Evolutionary conservation across 2,329 filamentous ascomycete species (phyloP).

Genomic region (Diaporthe caulivora): DNA sequence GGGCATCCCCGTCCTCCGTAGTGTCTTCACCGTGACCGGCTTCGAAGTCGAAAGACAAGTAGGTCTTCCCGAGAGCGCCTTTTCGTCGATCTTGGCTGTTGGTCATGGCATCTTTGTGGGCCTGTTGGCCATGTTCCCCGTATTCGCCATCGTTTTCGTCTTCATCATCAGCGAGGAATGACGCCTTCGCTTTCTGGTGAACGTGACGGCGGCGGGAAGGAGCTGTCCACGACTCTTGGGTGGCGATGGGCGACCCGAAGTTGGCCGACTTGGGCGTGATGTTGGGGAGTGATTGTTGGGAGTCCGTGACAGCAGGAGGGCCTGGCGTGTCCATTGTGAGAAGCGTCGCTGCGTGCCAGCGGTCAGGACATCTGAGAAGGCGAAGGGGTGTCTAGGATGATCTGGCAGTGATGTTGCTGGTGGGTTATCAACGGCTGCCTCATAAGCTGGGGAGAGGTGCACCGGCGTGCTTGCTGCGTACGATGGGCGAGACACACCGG

Average conservation of each 20-base stretch:
- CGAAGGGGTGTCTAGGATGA: not conserved
- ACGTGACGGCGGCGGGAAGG: not conserved
- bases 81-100: not conserved
- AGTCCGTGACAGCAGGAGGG: not conserved
- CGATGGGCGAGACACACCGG: not conserved
- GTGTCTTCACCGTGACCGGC: not conserved
- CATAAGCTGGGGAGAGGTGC: not conserved
- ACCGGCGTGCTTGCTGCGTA: not conserved
- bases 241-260: not conserved
- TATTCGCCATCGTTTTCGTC: not conserved
- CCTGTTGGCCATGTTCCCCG: not conserved
- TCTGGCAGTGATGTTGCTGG: not conserved
- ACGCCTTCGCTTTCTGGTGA: slow-evolving; percentile 27
- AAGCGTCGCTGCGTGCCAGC: too few species aligned
- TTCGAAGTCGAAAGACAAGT: not conserved
- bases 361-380: not conserved
- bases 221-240: slow-evolving; percentile 2
- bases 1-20: not conserved
- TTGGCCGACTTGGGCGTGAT: slow-evolving; percentile 15
- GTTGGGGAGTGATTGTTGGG: not conserved
- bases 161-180: slow-evolving; percentile 5
- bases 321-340: slow-evolving; percentile 8
- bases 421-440: not conserved
- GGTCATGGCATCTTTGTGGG: too few species aligned
- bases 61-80: not conserved